Percentiles rank a stretch among this genome's conserved stretches.
These are phyloP conservation scores for Capronia coronata DNA, from an alignment of 2,329 filamentous ascomycete genomes.

Conservation along the genomic window DNA sequence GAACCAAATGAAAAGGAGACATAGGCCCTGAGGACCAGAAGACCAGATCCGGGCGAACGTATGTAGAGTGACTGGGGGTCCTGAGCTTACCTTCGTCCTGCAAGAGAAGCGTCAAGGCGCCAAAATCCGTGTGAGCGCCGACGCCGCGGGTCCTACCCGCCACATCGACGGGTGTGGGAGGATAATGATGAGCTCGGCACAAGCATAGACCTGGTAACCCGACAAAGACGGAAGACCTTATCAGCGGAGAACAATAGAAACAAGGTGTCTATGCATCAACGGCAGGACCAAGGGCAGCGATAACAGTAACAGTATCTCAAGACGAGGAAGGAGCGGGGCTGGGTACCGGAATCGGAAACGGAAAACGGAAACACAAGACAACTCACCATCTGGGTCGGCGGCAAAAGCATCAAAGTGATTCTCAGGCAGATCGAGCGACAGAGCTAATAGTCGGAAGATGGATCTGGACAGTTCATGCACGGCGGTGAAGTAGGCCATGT, in stretches of 20 bases:
- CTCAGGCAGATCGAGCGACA: constrained; percentile 50
- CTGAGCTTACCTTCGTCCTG: constrained; percentile 37
- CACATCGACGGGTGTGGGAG: constrained; percentile 9
- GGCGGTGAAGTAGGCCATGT: constrained; percentile 43
- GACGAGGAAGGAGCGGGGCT: not conserved
- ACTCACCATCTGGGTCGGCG: constrained; percentile 13
- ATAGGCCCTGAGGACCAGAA: too few species aligned
- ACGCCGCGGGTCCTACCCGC: constrained; percentile 33
- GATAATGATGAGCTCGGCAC: constrained; percentile 12
- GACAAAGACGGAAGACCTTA: not conserved
- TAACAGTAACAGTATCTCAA: not conserved
- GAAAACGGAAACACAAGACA: too few species aligned
- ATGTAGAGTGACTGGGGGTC: too few species aligned
- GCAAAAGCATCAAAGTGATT: constrained; percentile 50
- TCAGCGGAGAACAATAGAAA: not conserved
- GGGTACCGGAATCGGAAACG: too few species aligned
- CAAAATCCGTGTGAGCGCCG: constrained; percentile 42
- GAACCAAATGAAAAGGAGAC: too few species aligned
- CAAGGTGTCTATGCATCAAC: too few species aligned
- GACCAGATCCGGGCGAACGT: too few species aligned
- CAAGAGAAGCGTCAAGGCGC: constrained; percentile 52
- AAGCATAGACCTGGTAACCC: not conserved
- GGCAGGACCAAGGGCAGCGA: too few species aligned
- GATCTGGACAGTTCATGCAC: constrained; percentile 47
- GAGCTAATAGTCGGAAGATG: constrained; percentile 48